A percentile compares a stretch with the other conserved stretches of the same genome.
Evolutionary conservation across 2,329 filamentous ascomycete genomes (phyloP).

Genomic region (Arthrobotrys conoides): DNA sequence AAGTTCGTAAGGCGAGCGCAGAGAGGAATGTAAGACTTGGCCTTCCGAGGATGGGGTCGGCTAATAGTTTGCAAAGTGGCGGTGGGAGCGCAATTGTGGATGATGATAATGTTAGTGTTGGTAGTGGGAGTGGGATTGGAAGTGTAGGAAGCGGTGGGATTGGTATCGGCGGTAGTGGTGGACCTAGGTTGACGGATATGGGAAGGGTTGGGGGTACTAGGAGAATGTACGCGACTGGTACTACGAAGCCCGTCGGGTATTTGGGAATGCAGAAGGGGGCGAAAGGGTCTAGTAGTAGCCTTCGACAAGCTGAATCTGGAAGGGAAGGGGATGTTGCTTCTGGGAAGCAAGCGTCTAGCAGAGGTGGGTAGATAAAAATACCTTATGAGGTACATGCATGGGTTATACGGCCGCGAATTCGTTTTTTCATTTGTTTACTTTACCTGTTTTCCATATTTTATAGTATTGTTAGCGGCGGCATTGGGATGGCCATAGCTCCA

Average conservation of each 20-base stretch:
- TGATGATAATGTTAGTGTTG: slow-evolving; percentile 29
- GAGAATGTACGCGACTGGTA: slow-evolving; percentile 59
- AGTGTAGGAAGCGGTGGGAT: slow-evolving; percentile 21
- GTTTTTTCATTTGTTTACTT: too few species aligned
- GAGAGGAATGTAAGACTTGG: slow-evolving; percentile 66
- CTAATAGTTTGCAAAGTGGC: slow-evolving; percentile 31
- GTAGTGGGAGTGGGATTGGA: slow-evolving; percentile 22
- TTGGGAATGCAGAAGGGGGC: slow-evolving; percentile 41
- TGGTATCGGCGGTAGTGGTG: slow-evolving; percentile 29
- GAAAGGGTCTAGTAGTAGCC: slow-evolving; percentile 47
- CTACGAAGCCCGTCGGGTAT: slow-evolving; percentile 1
- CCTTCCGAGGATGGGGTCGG: slow-evolving; percentile 29
- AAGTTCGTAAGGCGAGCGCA: slow-evolving; percentile 79
- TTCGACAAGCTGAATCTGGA: slow-evolving; percentile 32
- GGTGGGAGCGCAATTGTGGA: not conserved
- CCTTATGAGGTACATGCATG: too few species aligned
- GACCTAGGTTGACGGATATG: slow-evolving; percentile 49
- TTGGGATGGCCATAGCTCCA: too few species aligned
- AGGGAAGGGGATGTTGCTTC: slow-evolving; percentile 4
- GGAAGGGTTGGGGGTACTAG: slow-evolving; percentile 52
- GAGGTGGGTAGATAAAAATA: not conserved
- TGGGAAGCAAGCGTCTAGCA: not conserved
- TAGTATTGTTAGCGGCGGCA: too few species aligned
- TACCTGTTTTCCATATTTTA: too few species aligned
- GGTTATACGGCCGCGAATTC: too few species aligned